Base-by-base conservation (phyloP, 2,329 filamentous ascomycete species). In the Neonectria ditissima region DNA sequence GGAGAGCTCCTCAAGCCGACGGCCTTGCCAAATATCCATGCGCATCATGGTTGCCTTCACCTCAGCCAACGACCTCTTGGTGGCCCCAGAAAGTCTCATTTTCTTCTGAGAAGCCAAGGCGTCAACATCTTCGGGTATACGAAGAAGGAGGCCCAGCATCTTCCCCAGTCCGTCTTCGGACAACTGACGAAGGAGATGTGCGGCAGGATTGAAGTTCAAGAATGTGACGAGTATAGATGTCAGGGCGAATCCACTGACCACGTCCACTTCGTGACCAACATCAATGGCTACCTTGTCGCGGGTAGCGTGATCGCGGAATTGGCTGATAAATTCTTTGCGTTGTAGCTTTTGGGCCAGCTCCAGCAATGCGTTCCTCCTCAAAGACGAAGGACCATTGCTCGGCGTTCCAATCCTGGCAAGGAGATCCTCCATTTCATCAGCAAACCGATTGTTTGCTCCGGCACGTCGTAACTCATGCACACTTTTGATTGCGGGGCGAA, bases 291-390 rank as follows among this genome's bases (percentile, higher is more conserved):
- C 82, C 30, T 86, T 86, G 57, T 89, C 85, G 65, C 93, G 91
- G 59, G 91, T 87, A 7, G 89, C 88, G 68, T 93, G 90, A 65
- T 94, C 90, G 20, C 91, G 84, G 71, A 97, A 94, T 65, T 92
- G 89, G 18, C 84, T 82, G 28, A 87, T 81, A 70, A 92, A 94
- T 1, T 82, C 82, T 70, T 89, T 89, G 53, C 90, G 81, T 52
- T 85, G 84, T 44, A 90, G 80, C 70, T 87, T 89, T 47, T 84
- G 81, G 1, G 84, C 84, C 44, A 91, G 75, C 66, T 91, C 88
- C 5, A 90, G 77, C 44, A 91, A 77, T 1, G 87, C 87, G 55
- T 84, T 84, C 56, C 88, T 82, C 66, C 89, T 81, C 71, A 86
- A 80, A 0, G 86, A 87, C 4, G 81, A 80, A 7, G 83, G 75